Base-by-base conservation (phyloP, 208 protist species). In the Vickermania ingenoplastis region DNA sequence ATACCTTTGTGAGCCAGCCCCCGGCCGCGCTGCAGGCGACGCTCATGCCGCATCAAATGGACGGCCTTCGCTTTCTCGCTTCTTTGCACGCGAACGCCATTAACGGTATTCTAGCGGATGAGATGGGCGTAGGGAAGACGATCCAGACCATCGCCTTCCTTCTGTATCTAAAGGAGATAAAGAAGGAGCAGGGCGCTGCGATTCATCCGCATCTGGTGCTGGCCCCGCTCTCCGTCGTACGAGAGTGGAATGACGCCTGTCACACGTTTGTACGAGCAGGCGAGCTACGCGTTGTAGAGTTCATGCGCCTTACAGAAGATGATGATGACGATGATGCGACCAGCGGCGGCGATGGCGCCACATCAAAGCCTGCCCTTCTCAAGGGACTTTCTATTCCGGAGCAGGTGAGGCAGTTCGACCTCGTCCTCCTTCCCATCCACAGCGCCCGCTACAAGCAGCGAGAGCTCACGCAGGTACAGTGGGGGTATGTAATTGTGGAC, bases 41-140 rank as follows among this genome's bases (percentile, higher is more conserved):
- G 26, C 81, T 99, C 78, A 69, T 97, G 50, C 80, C 91, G 23
- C 99, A 99, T 64, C 98, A 99, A 77, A 31, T 99, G 26, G 77
- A 91, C 41, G 98, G 97, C 3, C 70, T 99, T 5, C 98, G 97
- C 65, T 99, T 98, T 92, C 63, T 89, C 3, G 61, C 49, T 4
- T 83, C 81, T 5, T 65, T 89, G 52, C 73, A 83, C 56, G 71
- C 66, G 5, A 94, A 97, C 49, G 50, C 69, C 26, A 85, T 98
- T 51, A 98, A 97, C 69, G 89, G 93, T 28, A 97, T 99, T 51
- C 74, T 99, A 1, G 97, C 96, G 0, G 97, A 99, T 77, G 97
- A 99, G 73, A 98, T 98, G 97, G 81, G 96, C 49, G 75, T 96
- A 2, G 95, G 96, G 52, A 98, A 98, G 60, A 97, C 94, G 0